Percentiles rank a stretch among this genome's conserved stretches.
phyloP scores from a whole-genome alignment of 1,139 yeast genomes.

The Candida sanyaensis region DNA sequence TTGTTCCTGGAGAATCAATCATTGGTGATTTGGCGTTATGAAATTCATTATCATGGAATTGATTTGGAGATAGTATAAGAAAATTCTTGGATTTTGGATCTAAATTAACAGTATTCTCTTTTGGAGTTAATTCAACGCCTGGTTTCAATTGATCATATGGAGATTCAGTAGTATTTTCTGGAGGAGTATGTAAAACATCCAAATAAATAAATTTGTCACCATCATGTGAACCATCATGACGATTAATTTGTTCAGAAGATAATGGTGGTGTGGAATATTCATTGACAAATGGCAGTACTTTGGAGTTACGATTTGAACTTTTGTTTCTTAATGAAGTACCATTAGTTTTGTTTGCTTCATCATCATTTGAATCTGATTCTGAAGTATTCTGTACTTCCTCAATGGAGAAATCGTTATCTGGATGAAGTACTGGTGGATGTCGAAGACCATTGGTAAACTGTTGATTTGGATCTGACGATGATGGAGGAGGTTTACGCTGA shows the following conservation, averaged over 20 bases:
- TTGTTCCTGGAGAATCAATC: constrained; percentile 11
- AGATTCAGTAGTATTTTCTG: constrained; percentile 4
- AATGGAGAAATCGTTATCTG: constrained; percentile 33
- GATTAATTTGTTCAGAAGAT: constrained; percentile 1
- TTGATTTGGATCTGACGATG: not conserved
- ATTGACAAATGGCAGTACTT: constrained; percentile 6
- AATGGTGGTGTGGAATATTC: constrained; percentile 12
- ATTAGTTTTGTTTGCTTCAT: constrained; percentile 14
- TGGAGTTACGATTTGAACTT: constrained; percentile 6
- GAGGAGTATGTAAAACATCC: constrained; percentile 22
- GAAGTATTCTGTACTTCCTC: constrained; percentile 43
- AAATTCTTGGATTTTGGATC: constrained; percentile 25
- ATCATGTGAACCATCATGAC: too few relatives aligned
- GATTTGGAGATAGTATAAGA: constrained; percentile 44
- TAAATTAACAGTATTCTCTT: not conserved
- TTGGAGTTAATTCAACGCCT: constrained; percentile 24
- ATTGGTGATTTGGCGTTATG: constrained; percentile 23
- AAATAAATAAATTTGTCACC: constrained; percentile 18
- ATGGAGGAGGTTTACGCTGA: not conserved
- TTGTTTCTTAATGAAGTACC: constrained; percentile 14
- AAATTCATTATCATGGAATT: constrained; percentile 37
- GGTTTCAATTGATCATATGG: constrained; percentile 22
- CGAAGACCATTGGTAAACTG: not conserved
- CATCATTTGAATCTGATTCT: constrained; percentile 32
- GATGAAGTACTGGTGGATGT: constrained; percentile 3